Base-by-base conservation (phyloP, 2,329 filamentous ascomycete species). In the Fusarium sp. region DNA sequence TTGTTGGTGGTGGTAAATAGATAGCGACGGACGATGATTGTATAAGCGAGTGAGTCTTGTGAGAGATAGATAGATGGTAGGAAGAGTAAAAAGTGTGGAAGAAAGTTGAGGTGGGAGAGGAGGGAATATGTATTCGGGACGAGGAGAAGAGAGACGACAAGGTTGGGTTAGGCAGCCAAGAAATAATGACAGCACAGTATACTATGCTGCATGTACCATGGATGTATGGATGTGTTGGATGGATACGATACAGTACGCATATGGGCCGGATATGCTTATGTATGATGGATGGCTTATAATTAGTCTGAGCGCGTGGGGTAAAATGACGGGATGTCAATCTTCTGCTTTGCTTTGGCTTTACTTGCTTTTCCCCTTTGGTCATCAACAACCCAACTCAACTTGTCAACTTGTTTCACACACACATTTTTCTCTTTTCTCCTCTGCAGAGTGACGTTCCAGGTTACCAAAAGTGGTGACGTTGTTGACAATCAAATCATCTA, bases 361-460 rank as follows among this genome's bases (percentile, higher is more conserved):
- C 34, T 50, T 48, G 18, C n/a, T 21, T 34, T 37, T 58, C 51
- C 37, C 18, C 59, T 63, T 49, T 63, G 61, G 50, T 40, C 25
- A 43, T 30, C 21, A 55, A 55, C 28, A 32, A 41, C 28, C 41
- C 48, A 34, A 23, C 34, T 54, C 48, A 34, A 23, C 34, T 54
- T 50, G n/a, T 54, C 50, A 54, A 45, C 59, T 43, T 56, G 63
- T 60, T 55, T 68, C 65, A 66, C 41, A 53, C 64, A 46, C 30
- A 30, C 28, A 14, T 23, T 21, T n/a, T 27, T 41, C 34, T 28
- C 27, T 41, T 41, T 20, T 40, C 30, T 30, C 28, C n/a, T 55
- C 60, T 69, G 66, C 61, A 69, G 49, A 45, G 56, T 70, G 67
- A 69, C 66, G 66, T 66, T 45, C 50, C 21, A 37, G 20, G 50